Base-by-base conservation (phyloP, 306 rosid genomes). In the Vigna angularis region DNA sequence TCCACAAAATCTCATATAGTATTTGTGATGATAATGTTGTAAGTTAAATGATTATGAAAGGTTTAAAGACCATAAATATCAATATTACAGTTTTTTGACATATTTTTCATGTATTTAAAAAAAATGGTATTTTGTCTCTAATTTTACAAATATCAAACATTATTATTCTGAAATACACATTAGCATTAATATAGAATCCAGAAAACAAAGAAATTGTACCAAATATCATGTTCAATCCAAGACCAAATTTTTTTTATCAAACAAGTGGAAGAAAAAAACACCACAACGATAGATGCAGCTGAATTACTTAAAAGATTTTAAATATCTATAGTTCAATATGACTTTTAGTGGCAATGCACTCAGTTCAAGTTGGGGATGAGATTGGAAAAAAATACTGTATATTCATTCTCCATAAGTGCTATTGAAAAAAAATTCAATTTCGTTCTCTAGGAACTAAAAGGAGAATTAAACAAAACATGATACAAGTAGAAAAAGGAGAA, bases 391-490 rank as follows among this genome's bases (percentile, higher is more conserved):
- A 57, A 15, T 36, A 47, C 0, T 28, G 14, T 28, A 62, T 47
- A 17, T 62, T 47, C 32, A 44, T 65, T 26, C 45, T 18, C 56
- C 9, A 13, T 0, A 34, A 72, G 47, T 10, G 71, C 72, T 28
- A 57, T 20, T 42, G 32, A 49, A 68, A 38, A 38, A 20, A 66
- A 26, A 28, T 15, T 65, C 58, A 59, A 30, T 50, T 4, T 32
- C 22, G 26, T n/a, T 56, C 57, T 28, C 52, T 50, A 58, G 63
- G 63, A 61, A 44, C 42, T 51, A 70, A 40, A 70, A 63, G 62
- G 58, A 30, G 70, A 44, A 74, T 55, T 20, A 49, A 66, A 66
- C 64, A 49, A 50, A 57, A 26, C 84, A 76, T 72, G 64, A 50
- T 79, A 75, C 28, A 30, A 64, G 53, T 28, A 59, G 30, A 4